These are phyloP conservation scores for Rhizopus delemar DNA, from an alignment of 371 early-diverging fungal species.

Conservation along the genomic window DNA sequence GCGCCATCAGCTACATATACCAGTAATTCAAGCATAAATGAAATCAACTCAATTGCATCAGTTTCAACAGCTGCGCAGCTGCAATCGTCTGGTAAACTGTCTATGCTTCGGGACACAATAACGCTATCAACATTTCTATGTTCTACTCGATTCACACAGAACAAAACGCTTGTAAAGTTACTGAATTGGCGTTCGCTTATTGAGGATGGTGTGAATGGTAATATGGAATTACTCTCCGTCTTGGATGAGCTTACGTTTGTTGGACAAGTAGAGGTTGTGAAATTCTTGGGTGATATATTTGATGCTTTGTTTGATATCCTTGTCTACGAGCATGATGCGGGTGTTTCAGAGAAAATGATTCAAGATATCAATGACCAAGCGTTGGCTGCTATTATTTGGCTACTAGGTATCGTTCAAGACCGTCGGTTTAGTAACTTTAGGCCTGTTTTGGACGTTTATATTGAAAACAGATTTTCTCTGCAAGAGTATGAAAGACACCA, in stretches of 20 bases:
- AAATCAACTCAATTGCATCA: neutral
- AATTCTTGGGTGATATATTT: constrained; percentile 68
- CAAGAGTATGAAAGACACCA: constrained; percentile 30
- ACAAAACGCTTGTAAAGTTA: constrained; percentile 62
- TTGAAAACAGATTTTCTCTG: constrained; percentile 54
- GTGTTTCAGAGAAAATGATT: neutral
- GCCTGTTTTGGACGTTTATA: constrained; percentile 63
- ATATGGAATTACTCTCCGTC: constrained; percentile 46
- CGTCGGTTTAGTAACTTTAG: constrained; percentile 67
- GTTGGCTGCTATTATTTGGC: constrained; percentile 57
- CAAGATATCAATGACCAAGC: constrained; percentile 38
- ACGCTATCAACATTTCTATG: constrained; percentile 59
- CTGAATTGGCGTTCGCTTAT: constrained; percentile 59
- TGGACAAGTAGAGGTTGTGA: constrained; percentile 71
- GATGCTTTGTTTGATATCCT: constrained; percentile 69
- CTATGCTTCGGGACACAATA: constrained; percentile 54
- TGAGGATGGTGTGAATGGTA: constrained; percentile 21
- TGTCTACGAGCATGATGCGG: constrained; percentile 33
- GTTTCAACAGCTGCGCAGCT: neutral
- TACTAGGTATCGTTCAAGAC: constrained; percentile 65
- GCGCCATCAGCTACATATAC: constrained; percentile 12
- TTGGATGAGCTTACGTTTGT: constrained; percentile 67
- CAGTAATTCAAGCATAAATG: constrained; percentile 10
- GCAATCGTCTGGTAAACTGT: constrained; percentile 29
- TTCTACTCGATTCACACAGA: constrained; percentile 71